Conservation (phyloP, 176 grass and related monocot species). For the Juncus inflexus region DNA sequence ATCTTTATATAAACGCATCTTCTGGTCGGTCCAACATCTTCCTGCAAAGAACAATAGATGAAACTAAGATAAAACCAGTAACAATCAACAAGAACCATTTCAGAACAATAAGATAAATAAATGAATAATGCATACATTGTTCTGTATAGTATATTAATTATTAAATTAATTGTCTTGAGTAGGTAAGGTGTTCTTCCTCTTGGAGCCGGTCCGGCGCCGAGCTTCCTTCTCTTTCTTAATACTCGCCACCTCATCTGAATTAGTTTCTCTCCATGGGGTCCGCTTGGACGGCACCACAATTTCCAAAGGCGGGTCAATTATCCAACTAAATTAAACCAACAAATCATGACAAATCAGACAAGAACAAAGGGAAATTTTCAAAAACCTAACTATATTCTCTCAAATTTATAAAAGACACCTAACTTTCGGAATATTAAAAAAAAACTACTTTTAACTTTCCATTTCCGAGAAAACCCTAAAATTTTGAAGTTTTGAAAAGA, state of each 20-base stretch:
- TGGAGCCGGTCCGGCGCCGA: conserved; percentile 48
- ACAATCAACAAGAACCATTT: too few relatives aligned
- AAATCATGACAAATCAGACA: neutral
- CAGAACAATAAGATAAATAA: too few relatives aligned
- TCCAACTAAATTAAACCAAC: conserved; percentile 46
- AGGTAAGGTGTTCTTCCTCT: conserved; percentile 50
- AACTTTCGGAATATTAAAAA: too few relatives aligned
- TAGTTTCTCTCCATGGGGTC: conserved; percentile 80
- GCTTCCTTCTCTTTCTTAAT: conserved; percentile 47
- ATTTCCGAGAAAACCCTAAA: too few relatives aligned
- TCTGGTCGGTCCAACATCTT: too few relatives aligned
- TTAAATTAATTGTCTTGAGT: conserved; percentile 42
- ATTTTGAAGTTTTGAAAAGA: neutral
- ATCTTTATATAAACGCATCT: too few relatives aligned
- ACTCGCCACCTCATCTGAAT: conserved; percentile 28
- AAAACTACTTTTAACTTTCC: too few relatives aligned
- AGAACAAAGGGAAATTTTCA: neutral
- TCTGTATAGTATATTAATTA: neutral
- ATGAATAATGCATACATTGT: too few relatives aligned
- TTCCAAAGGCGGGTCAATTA: conserved; percentile 82
- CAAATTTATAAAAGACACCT: too few relatives aligned
- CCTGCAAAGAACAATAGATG: too few relatives aligned
- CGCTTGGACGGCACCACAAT: conserved; percentile 64
- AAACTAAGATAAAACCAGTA: too few relatives aligned
- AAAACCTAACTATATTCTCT: neutral